Percentiles rank a stretch among this genome's conserved stretches.
phyloP scores from a whole-genome alignment of 2,329 filamentous ascomycete genomes.

The Fusarium nisikadoi region DNA sequence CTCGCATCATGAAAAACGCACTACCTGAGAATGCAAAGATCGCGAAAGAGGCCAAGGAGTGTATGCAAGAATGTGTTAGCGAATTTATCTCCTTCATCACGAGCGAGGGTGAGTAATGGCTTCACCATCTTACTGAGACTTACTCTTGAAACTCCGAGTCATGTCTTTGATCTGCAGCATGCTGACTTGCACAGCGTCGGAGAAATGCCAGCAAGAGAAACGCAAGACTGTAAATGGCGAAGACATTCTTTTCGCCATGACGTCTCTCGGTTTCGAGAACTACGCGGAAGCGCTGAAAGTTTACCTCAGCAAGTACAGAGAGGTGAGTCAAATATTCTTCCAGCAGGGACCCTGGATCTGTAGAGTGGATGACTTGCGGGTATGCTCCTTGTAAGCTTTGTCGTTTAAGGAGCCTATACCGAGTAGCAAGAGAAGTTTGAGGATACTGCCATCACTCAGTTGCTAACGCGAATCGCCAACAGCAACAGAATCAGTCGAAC shows the following conservation, averaged over 20 bases:
- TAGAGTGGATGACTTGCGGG: not conserved
- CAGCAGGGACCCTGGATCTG: not conserved
- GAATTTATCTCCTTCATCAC: conserved; percentile 99
- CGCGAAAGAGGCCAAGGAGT: conserved; percentile 98
- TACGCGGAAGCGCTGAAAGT: conserved; percentile 98
- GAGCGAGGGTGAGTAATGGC: conserved; percentile 81
- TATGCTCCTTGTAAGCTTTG: not conserved
- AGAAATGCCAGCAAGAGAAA: conserved; percentile 99
- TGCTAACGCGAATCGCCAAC: conserved; percentile 15
- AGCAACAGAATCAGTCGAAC: conserved; percentile 57
- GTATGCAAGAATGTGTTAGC: conserved; percentile 99
- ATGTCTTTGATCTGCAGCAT: conserved; percentile 33
- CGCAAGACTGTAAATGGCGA: conserved; percentile 99
- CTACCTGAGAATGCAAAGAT: conserved; percentile 99
- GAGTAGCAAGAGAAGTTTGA: not conserved
- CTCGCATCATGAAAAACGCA: conserved; percentile 98
- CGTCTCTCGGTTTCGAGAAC: conserved; percentile 97
- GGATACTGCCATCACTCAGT: not conserved
- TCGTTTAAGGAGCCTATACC: not conserved
- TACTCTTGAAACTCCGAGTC: conserved; percentile 17
- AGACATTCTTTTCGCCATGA: conserved; percentile 99
- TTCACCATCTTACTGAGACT: conserved; percentile 7
- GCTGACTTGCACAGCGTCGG: conserved; percentile 74
- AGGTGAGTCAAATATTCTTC: conserved; percentile 71
- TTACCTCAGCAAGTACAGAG: conserved; percentile 95